Conservation (phyloP, 768 basidiomycete species). For the Ephemerocybe angulata region DNA sequence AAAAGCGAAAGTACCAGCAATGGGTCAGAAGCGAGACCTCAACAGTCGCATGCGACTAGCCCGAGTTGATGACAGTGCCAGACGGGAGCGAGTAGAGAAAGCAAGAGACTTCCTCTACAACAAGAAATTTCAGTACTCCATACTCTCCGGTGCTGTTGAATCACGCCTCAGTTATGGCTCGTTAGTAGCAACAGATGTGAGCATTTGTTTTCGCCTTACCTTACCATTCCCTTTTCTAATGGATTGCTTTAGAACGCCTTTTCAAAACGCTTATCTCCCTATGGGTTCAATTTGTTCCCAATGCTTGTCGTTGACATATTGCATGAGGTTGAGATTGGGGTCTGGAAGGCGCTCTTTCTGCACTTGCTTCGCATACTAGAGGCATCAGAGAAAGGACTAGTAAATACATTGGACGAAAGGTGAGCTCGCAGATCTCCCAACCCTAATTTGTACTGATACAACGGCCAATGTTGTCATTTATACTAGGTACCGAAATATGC, state of each 20-base stretch:
- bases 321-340: conserved; percentile 38
- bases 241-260: conserved; percentile 34
- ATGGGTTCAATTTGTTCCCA: conserved; percentile 21
- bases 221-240: conserved; percentile 2
- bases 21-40: conserved; percentile 18
- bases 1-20: conserved; percentile 20
- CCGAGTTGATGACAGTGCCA: background rate
- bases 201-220: background rate
- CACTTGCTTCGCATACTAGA: conserved; percentile 32
- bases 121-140: background rate
- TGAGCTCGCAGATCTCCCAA: conserved; percentile 11
- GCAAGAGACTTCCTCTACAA: background rate
- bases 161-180: background rate
- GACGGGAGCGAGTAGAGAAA: background rate
- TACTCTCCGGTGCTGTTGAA: background rate
- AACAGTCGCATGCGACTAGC: background rate
- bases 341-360: conserved; percentile 32
- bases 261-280: conserved; percentile 11
- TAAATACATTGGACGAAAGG: conserved; percentile 18
- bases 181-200: conserved; percentile 1
- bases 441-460: no score
- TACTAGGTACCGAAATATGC: conserved; percentile 24
- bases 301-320: conserved; percentile 31
- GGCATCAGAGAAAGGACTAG: conserved; percentile 5
- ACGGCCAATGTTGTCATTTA: conserved; percentile 1